Evolutionary conservation across 495 filamentous ascomycete genomes (phyloP).

Genomic region (Xylaria cubensis): DNA sequence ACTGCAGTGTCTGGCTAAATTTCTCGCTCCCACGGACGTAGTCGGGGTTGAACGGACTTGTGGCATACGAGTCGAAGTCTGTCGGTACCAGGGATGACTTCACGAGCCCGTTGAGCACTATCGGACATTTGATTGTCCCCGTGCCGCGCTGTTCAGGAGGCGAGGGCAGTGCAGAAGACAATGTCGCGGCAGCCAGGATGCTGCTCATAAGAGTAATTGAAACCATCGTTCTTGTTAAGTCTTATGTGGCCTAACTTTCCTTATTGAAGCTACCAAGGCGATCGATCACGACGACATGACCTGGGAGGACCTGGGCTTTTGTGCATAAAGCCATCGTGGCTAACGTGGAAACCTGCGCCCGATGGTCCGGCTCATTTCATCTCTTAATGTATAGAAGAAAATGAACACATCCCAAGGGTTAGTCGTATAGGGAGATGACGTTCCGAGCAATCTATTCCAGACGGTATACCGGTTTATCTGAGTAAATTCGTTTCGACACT

Average conservation of each 20-base stretch:
- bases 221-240: conserved; percentile 31
- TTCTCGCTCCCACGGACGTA: conserved; percentile 55
- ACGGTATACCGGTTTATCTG: no score
- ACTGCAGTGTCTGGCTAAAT: conserved; percentile 54
- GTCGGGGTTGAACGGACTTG: conserved; percentile 53
- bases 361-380: conserved; percentile 15
- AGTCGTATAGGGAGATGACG: conserved; percentile 29
- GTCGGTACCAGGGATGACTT: conserved; percentile 34
- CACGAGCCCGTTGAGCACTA: conserved; percentile 55
- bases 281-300: background rate
- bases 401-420: background rate
- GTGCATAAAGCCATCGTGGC: conserved; percentile 19
- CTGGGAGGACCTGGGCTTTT: conserved; percentile 8
- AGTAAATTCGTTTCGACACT: no score
- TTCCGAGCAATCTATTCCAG: conserved; percentile 37
- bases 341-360: background rate
- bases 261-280: background rate
- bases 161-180: conserved; percentile 31
- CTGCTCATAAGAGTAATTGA: conserved; percentile 32
- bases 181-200: conserved; percentile 27
- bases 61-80: conserved; percentile 52
- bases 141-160: conserved; percentile 34
- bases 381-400: background rate
- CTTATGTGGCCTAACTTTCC: background rate
- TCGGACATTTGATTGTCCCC: conserved; percentile 48